A percentile compares a stretch with the other conserved stretches of the same genome.
These are phyloP conservation scores for Saccharum hybrid DNA, from an alignment of 202 grass and related monocot species.

Conservation along the genomic window DNA sequence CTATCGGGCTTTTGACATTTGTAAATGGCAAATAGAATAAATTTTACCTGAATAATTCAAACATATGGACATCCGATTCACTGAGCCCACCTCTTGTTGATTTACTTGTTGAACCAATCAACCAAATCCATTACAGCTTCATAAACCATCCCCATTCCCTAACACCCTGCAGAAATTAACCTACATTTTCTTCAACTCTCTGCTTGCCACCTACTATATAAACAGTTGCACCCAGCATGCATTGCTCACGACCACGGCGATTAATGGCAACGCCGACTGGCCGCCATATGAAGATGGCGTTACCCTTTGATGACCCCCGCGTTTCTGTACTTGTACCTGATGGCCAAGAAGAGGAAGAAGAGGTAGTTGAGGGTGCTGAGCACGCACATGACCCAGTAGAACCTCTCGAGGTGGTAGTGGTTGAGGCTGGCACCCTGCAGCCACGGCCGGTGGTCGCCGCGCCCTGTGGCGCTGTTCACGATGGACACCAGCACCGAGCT, in stretches of 20 bases:
- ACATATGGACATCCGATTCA: background rate
- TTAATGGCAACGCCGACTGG: background rate
- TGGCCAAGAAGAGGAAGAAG: slow-evolving; percentile 62
- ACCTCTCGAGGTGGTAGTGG: slow-evolving; percentile 73
- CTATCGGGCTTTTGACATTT: too few species aligned
- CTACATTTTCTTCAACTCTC: background rate
- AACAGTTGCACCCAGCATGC: slow-evolving; percentile 10
- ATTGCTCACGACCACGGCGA: background rate
- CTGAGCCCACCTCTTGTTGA: background rate
- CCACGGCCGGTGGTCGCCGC: slow-evolving; percentile 55
- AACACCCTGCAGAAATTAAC: slow-evolving; percentile 13
- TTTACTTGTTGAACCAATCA: slow-evolving; percentile 20
- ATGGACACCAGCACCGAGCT: slow-evolving; percentile 85
- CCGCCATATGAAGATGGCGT: background rate
- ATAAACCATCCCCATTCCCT: background rate
- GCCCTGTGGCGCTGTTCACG: slow-evolving; percentile 70
- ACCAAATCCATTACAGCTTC: slow-evolving; percentile 19
- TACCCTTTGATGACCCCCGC: slow-evolving; percentile 40
- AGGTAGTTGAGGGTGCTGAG: slow-evolving; percentile 69
- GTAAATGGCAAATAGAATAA: too few species aligned
- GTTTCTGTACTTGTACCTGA: slow-evolving; percentile 76
- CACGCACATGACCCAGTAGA: slow-evolving; percentile 93
- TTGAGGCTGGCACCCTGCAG: slow-evolving; percentile 72
- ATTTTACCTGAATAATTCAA: too few species aligned
- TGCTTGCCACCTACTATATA: slow-evolving; percentile 11